These are phyloP conservation scores for Aspergillus conjunctus DNA, from an alignment of 495 filamentous ascomycete species.

Conservation along the genomic window DNA sequence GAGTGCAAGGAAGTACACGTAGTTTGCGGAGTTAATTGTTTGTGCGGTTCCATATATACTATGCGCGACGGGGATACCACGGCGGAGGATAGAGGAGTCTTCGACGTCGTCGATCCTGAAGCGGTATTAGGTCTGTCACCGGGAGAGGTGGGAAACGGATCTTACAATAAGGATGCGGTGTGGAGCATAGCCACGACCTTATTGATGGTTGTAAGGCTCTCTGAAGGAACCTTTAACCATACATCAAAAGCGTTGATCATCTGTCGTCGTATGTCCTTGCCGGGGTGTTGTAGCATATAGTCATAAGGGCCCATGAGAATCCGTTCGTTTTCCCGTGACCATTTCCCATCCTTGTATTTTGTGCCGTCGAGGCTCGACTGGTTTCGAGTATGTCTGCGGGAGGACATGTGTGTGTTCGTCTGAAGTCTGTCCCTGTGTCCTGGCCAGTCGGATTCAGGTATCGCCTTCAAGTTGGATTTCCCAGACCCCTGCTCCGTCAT, in stretches of 20 bases:
- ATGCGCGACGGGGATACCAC: slow-evolving; percentile 90
- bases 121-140: background rate
- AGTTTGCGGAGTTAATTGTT: slow-evolving; percentile 97
- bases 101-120: slow-evolving; percentile 84
- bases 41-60: slow-evolving; percentile 93
- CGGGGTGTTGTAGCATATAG: slow-evolving; percentile 81
- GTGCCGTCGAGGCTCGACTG: slow-evolving; percentile 52
- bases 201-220: slow-evolving; percentile 78
- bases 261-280: slow-evolving; percentile 87
- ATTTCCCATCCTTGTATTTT: slow-evolving; percentile 56
- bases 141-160: background rate
- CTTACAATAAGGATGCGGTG: slow-evolving; percentile 80
- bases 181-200: slow-evolving; percentile 92
- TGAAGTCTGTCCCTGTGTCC: slow-evolving; percentile 55
- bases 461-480: slow-evolving; percentile 51
- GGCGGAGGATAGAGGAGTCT: slow-evolving; percentile 79
- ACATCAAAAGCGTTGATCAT: slow-evolving; percentile 88
- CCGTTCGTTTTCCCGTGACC: slow-evolving; percentile 72
- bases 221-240: slow-evolving; percentile 81
- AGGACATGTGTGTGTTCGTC: slow-evolving; percentile 29
- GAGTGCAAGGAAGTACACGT: slow-evolving; percentile 90
- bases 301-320: slow-evolving; percentile 85
- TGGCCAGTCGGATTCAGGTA: slow-evolving; percentile 21
- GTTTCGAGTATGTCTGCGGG: slow-evolving; percentile 39
- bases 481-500: slow-evolving; percentile 33